A percentile compares a stretch with the other conserved stretches of the same genome.
phyloP scores from a whole-genome alignment of 2,329 filamentous ascomycete species.

The Trichophyton equinum region DNA sequence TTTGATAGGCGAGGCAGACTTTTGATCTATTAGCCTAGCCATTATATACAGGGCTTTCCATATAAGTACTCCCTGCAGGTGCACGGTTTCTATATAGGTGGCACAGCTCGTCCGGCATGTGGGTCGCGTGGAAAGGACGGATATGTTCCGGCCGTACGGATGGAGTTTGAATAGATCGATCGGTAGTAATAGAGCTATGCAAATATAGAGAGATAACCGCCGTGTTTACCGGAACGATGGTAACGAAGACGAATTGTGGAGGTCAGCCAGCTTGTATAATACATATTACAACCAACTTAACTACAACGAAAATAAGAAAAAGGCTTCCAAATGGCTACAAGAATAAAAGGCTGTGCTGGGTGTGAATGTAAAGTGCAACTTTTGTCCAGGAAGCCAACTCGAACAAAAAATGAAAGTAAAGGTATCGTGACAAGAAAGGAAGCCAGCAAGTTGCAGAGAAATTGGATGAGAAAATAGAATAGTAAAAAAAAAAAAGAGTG shows the following conservation, averaged over 20 bases:
- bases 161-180: not conserved
- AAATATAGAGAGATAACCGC: not conserved
- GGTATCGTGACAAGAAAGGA: not conserved
- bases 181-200: not conserved
- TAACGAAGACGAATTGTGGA: not conserved
- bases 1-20: not conserved
- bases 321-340: not conserved
- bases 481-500: not conserved
- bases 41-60: not conserved
- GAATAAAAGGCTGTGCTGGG: not conserved
- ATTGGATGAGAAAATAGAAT: not conserved
- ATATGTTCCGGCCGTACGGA: not conserved
- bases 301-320: not conserved
- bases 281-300: not conserved
- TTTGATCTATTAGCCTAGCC: not conserved
- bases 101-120: not conserved
- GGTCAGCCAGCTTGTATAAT: not conserved
- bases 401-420: not conserved
- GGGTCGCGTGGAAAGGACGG: not conserved
- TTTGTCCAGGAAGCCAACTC: constrained; percentile 1
- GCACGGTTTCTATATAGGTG: not conserved
- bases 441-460: not conserved
- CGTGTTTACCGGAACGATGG: not conserved
- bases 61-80: not conserved
- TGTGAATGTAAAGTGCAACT: not conserved